Conservation (phyloP, 306 rosid genomes). For the Senna siamea region DNA sequence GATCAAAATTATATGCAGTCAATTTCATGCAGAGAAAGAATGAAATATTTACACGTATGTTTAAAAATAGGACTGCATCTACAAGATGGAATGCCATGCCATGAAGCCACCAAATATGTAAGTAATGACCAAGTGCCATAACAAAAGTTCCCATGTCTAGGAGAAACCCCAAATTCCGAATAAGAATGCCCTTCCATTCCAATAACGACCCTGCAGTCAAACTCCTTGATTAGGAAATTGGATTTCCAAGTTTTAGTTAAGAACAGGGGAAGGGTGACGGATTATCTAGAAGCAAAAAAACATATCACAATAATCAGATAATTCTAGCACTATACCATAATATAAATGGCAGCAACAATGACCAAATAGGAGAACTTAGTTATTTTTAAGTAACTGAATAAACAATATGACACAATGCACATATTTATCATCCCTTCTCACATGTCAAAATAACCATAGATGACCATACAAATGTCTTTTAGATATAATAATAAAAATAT, state of each 20-base stretch:
- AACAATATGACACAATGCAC: not conserved
- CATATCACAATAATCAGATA: slow-evolving; percentile 13
- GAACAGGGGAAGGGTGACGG: slow-evolving; percentile 4
- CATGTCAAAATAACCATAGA: slow-evolving; percentile 1
- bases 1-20: slow-evolving; percentile 20
- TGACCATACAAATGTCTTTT: not conserved
- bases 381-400: slow-evolving; percentile 24
- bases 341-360: slow-evolving; percentile 10
- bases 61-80: slow-evolving; percentile 84
- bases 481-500: not conserved
- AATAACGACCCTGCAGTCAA: slow-evolving; percentile 72
- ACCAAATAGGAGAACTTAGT: not conserved
- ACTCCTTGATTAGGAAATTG: slow-evolving; percentile 39
- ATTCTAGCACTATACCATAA: slow-evolving; percentile 13
- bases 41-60: slow-evolving; percentile 72
- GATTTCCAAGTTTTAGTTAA: not conserved
- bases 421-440: slow-evolving; percentile 15
- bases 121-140: slow-evolving; percentile 94
- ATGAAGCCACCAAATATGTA: slow-evolving; percentile 96
- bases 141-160: slow-evolving; percentile 88
- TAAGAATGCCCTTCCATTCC: slow-evolving; percentile 88
- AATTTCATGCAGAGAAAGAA: slow-evolving; percentile 32
- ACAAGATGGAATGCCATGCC: slow-evolving; percentile 96
- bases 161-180: slow-evolving; percentile 83
- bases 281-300: slow-evolving; percentile 13